Evolutionary conservation across 805 yeast species (phyloP).

Genomic region (Zygosaccharomyces pseudorouxii): DNA sequence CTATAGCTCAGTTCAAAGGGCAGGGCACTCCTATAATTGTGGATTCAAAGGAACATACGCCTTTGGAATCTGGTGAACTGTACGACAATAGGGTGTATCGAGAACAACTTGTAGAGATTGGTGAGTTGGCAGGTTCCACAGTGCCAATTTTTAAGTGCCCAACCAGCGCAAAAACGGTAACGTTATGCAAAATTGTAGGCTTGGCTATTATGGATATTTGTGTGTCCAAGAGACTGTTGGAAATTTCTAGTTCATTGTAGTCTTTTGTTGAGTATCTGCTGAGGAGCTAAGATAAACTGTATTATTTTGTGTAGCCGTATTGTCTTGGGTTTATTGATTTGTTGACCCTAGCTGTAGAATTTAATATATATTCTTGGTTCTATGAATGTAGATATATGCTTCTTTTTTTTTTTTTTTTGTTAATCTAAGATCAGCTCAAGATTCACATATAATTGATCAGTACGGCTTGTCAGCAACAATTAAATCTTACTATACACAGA

Average conservation of each 20-base stretch:
- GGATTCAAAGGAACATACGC: slow-evolving; percentile 54
- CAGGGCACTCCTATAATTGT: slow-evolving; percentile 46
- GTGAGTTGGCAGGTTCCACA: slow-evolving; percentile 34
- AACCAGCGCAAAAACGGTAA: slow-evolving; percentile 30
- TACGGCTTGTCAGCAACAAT: neutral
- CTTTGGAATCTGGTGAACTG: slow-evolving; percentile 62
- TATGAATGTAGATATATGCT: too few relatives aligned
- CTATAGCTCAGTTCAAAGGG: slow-evolving; percentile 36
- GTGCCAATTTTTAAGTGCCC: slow-evolving; percentile 15
- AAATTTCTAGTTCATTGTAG: slow-evolving; percentile 2
- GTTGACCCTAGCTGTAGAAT: too few relatives aligned
- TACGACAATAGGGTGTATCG: slow-evolving; percentile 41
- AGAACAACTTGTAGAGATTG: slow-evolving; percentile 44
- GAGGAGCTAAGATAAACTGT: neutral
- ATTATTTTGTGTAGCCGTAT: neutral
- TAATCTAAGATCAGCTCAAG: neutral
- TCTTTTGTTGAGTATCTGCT: too few relatives aligned
- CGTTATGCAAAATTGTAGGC: slow-evolving; percentile 55
- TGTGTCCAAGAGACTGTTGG: slow-evolving; percentile 39
- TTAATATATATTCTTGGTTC: too few relatives aligned
- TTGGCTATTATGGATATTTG: slow-evolving; percentile 60
- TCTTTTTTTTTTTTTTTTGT: neutral
- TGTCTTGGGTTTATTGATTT: neutral
- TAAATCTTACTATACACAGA: neutral
- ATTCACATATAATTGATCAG: too few relatives aligned